Conservation (phyloP, 306 rosid genomes). For the Prunus salicina region DNA sequence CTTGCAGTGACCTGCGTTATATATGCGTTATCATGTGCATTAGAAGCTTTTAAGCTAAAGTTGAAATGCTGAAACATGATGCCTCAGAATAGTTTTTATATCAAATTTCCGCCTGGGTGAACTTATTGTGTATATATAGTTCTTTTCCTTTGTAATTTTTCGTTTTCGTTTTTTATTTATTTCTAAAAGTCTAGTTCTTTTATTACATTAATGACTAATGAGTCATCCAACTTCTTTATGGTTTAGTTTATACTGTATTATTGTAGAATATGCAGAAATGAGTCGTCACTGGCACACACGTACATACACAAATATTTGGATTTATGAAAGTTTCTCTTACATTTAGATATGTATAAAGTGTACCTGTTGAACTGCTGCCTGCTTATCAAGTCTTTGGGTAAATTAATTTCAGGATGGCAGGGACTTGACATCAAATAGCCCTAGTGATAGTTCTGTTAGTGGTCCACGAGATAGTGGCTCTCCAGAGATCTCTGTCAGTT, state of each 20-base stretch:
- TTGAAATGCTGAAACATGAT: slow-evolving; percentile 20
- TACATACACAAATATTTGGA: neutral
- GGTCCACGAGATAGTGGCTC: slow-evolving; percentile 63
- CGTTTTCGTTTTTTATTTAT: neutral
- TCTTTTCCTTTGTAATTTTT: neutral
- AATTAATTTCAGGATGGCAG: slow-evolving; percentile 69
- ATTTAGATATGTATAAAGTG: slow-evolving; percentile 5
- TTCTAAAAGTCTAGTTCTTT: neutral
- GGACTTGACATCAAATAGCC: slow-evolving; percentile 81
- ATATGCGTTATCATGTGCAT: neutral
- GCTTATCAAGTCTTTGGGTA: slow-evolving; percentile 32
- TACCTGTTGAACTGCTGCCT: slow-evolving; percentile 22
- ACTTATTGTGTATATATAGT: neutral
- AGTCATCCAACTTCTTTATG: neutral
- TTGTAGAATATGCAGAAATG: neutral
- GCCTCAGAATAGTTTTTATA: neutral
- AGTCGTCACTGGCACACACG: neutral
- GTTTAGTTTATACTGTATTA: neutral
- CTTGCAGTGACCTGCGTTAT: slow-evolving; percentile 8
- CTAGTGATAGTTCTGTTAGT: slow-evolving; percentile 73
- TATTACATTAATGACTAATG: neutral
- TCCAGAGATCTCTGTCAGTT: slow-evolving; percentile 62
- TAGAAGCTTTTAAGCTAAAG: neutral
- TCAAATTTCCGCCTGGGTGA: neutral
- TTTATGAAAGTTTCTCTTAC: neutral